phyloP scores from a whole-genome alignment of 805 yeast species.

The Suhomyces prunicola region DNA sequence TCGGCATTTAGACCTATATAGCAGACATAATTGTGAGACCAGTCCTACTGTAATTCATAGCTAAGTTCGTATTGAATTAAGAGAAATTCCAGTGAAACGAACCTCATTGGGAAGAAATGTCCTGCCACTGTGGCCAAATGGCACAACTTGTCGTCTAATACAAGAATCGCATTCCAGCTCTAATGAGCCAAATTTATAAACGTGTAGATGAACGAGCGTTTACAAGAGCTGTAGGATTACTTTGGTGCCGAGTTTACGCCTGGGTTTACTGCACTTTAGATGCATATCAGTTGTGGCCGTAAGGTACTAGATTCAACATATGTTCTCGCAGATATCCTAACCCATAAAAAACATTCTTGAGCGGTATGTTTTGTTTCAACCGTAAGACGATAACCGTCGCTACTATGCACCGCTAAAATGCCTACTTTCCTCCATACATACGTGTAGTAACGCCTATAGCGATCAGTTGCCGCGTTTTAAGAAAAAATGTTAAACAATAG shows the following conservation, averaged over 20 bases:
- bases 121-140: background rate
- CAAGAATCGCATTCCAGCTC: background rate
- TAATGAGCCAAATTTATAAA: background rate
- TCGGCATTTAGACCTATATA: background rate
- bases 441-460: background rate
- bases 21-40: background rate
- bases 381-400: background rate
- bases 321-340: background rate
- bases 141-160: background rate
- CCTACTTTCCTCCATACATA: background rate
- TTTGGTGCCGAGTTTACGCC: background rate
- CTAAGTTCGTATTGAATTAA: background rate
- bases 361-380: background rate
- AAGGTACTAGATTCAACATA: background rate
- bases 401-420: background rate
- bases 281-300: background rate
- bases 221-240: background rate
- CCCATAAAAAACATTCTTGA: background rate
- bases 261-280: background rate
- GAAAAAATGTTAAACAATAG: constrained; percentile 1
- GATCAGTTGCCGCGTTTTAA: background rate
- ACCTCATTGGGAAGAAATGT: background rate
- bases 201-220: background rate
- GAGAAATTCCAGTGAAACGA: background rate
- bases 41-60: background rate